Base-by-base conservation (phyloP, 2,329 filamentous ascomycete genomes). In the Sporothrix schenckii region DNA sequence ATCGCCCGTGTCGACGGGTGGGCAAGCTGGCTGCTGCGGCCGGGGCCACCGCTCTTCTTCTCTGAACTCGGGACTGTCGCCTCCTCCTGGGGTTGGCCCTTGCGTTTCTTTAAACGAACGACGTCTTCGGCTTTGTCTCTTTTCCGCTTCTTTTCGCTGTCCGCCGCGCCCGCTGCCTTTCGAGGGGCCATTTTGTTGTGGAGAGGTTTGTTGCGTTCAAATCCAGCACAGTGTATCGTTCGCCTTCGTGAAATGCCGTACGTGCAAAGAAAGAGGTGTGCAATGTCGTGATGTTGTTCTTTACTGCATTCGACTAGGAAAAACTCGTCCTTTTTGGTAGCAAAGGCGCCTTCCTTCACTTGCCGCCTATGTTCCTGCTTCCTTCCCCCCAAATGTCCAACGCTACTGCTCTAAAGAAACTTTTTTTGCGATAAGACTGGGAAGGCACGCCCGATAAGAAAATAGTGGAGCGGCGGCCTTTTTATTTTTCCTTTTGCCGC, bases 101-200 rank as follows among this genome's bases (percentile, higher is more conserved):
- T 73, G 19, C 73, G 54, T 71, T 73, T 75, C 60, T 71, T 73
- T 21, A 69, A 66, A 16, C 70, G 72, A 66, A 44, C 73, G 44
- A 44, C 54, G 24, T 76, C 72, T 66, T 79, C 78, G 70, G 75
- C 74, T 70, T 76, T 79, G 21, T 77, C 76, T 39, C 78, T 73
- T 72, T 79, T 79, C 69, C 78, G 74, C 73, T 78, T 78, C 68
- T 77, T 77, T 49, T 77, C 63, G 41, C 74, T 72, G 47, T 74
- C 77, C 7, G 76, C 76, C 9, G 76, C 74, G 54, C 75, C 76
- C 65, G 76, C 70, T 41, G 76, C 74, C 69, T 75, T 75, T 72
- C 73, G 75, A 5, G 73, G 41, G 4, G 70, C 27, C 73, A 74
- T 74, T 1, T 34, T 69, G 34, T 41, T 27, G 39, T 19, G 14